phyloP scores from a whole-genome alignment of 768 basidiomycete genomes.

The Boletus rubescentipes region DNA sequence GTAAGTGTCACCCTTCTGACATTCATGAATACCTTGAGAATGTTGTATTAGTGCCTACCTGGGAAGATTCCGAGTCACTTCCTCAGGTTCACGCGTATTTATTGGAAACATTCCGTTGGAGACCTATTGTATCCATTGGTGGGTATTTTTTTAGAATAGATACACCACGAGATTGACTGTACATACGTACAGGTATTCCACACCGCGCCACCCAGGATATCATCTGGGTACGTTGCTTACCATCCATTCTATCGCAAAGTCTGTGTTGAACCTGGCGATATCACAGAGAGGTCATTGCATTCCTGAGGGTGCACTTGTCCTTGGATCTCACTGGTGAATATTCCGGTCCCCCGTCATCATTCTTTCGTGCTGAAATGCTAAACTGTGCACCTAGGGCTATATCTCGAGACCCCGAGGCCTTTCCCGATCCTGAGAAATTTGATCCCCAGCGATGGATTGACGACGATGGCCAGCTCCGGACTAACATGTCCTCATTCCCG shows the following conservation, averaged over 20 bases:
- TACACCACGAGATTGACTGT: not conserved
- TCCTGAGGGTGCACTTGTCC: conserved; percentile 22
- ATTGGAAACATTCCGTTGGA: conserved; percentile 37
- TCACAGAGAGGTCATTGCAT: conserved; percentile 22
- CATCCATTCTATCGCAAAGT: not conserved
- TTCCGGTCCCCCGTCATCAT: too few species aligned
- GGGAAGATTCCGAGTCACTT: conserved; percentile 32
- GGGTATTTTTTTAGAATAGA: not conserved
- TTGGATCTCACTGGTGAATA: conserved; percentile 20
- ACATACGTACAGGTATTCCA: conserved; percentile 40
- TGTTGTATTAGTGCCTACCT: conserved; percentile 32
- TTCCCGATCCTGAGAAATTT: conserved; percentile 44
- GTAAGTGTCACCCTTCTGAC: conserved; percentile 2
- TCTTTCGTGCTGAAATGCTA: not conserved
- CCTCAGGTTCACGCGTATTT: conserved; percentile 38
- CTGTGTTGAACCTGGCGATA: conserved; percentile 36
- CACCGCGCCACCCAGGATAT: conserved; percentile 65
- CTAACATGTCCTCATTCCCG: conserved; percentile 43
- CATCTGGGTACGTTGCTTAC: conserved; percentile 44
- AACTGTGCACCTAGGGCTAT: conserved; percentile 15
- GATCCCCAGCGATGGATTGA: conserved; percentile 55
- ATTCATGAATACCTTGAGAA: not conserved
- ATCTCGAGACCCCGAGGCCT: conserved; percentile 21
- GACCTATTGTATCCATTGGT: conserved; percentile 31
- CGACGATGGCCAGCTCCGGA: conserved; percentile 39